These are phyloP conservation scores for Triglochin maritima DNA, from an alignment of 106 monocot species.

Conservation along the genomic window DNA sequence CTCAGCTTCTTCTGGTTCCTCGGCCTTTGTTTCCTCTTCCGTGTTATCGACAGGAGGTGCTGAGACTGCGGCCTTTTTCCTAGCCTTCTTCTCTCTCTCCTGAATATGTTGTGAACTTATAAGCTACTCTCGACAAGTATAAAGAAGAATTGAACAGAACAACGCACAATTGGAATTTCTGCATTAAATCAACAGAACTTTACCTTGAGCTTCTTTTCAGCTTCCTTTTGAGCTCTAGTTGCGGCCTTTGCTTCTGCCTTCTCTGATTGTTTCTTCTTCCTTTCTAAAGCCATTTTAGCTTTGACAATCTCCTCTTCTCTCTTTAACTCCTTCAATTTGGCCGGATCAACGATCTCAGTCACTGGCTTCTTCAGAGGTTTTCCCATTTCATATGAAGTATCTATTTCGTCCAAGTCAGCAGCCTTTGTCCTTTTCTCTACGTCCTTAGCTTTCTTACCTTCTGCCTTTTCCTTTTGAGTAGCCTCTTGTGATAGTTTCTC, in stretches of 20 bases:
- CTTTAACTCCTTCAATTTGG: slow-evolving; percentile 66
- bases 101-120: slow-evolving; percentile 4
- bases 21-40: slow-evolving; percentile 29
- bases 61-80: slow-evolving; percentile 45
- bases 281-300: slow-evolving; percentile 64
- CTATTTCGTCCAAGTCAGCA: slow-evolving; percentile 4
- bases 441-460: slow-evolving; percentile 3
- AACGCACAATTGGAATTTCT: too few species aligned
- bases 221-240: slow-evolving; percentile 18
- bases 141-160: too few species aligned
- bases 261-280: slow-evolving; percentile 83
- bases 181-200: background rate
- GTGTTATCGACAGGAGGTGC: slow-evolving; percentile 20
- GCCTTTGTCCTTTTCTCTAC: slow-evolving; percentile 15
- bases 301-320: slow-evolving; percentile 89
- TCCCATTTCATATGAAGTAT: slow-evolving; percentile 2
- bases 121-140: too few species aligned
- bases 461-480: slow-evolving; percentile 12
- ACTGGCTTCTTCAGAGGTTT: slow-evolving; percentile 20
- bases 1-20: slow-evolving; percentile 38
- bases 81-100: slow-evolving; percentile 80
- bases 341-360: slow-evolving; percentile 27
- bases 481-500: slow-evolving; percentile 6
- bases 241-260: slow-evolving; percentile 76
- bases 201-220: slow-evolving; percentile 47